Evolutionary conservation across 768 basidiomycete genomes (phyloP).

Genomic region (Cystobasidium tubakii): DNA sequence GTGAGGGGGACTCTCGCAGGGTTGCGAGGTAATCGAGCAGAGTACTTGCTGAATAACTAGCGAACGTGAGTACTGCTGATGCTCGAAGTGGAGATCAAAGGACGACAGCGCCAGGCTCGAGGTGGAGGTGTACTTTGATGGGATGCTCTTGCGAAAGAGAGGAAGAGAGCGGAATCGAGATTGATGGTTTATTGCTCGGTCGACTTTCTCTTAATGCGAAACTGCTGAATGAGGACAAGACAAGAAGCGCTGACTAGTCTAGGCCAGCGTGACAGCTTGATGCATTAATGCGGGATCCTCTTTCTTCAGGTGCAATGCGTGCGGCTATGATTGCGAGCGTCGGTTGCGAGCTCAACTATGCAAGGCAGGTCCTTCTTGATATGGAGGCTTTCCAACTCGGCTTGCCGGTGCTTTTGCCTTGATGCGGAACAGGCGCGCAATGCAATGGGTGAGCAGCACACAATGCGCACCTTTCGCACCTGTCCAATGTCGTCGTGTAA

Average conservation of each 20-base stretch:
- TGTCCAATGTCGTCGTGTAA: not conserved
- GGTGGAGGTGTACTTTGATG: no score
- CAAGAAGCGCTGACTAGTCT: not conserved
- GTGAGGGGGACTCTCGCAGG: no score
- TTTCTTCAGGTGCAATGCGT: not conserved
- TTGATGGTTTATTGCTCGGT: not conserved
- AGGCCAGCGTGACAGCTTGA: not conserved
- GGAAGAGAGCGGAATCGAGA: not conserved
- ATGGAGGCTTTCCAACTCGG: not conserved
- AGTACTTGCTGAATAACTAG: no score
- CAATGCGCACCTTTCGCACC: not conserved
- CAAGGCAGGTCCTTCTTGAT: slow-evolving; percentile 5
- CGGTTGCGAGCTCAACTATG: not conserved
- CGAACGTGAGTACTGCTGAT: no score
- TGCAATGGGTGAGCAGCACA: not conserved
- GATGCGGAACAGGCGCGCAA: not conserved
- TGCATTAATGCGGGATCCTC: slow-evolving; percentile 11
- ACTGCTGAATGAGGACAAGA: not conserved
- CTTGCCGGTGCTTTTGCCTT: not conserved
- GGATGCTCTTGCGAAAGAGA: not conserved
- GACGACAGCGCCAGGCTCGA: no score
- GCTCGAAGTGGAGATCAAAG: no score
- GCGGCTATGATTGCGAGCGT: not conserved
- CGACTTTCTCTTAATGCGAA: not conserved
- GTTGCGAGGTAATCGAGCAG: no score